These are phyloP conservation scores for Geranium brycei DNA, from an alignment of 345 rosid species.

Conservation along the genomic window DNA sequence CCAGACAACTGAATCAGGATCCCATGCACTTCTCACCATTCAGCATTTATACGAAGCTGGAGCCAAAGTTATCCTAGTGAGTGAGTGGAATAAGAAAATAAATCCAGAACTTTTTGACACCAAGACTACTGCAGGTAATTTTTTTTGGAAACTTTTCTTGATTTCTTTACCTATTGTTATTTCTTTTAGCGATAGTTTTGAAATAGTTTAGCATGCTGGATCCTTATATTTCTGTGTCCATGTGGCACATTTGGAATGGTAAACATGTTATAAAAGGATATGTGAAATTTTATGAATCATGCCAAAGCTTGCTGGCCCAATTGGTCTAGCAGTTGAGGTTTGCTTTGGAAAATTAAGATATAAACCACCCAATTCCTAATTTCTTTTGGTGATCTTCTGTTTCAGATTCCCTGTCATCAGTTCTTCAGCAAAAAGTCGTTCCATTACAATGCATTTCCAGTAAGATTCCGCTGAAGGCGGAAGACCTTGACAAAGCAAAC, in stretches of 20 bases:
- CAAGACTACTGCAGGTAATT: slow-evolving; percentile 35
- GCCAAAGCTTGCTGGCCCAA: neutral
- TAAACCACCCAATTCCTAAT: neutral
- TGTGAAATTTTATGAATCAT: neutral
- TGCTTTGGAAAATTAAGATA: neutral
- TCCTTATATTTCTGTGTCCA: neutral
- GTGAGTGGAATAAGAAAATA: slow-evolving; percentile 33
- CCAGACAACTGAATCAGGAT: slow-evolving; percentile 20
- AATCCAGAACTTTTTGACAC: slow-evolving; percentile 18
- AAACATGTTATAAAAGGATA: neutral
- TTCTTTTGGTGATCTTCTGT: slow-evolving; percentile 8
- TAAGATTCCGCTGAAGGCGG: slow-evolving; percentile 17
- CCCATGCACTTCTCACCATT: slow-evolving; percentile 31
- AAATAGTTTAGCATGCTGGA: neutral
- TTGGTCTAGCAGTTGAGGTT: neutral
- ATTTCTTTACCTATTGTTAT: neutral
- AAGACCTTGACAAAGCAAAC: slow-evolving; percentile 20
- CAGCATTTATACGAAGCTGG: slow-evolving; percentile 34
- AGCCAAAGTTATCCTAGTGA: slow-evolving; percentile 39
- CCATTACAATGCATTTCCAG: slow-evolving; percentile 15
- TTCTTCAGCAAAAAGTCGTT: slow-evolving; percentile 32
- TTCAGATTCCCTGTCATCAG: slow-evolving; percentile 37
- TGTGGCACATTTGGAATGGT: neutral
- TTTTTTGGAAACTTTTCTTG: slow-evolving; percentile 1
- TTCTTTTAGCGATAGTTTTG: neutral